Base-by-base conservation (phyloP, 495 filamentous ascomycete species). In the Parathielavia hyrcaniae region DNA sequence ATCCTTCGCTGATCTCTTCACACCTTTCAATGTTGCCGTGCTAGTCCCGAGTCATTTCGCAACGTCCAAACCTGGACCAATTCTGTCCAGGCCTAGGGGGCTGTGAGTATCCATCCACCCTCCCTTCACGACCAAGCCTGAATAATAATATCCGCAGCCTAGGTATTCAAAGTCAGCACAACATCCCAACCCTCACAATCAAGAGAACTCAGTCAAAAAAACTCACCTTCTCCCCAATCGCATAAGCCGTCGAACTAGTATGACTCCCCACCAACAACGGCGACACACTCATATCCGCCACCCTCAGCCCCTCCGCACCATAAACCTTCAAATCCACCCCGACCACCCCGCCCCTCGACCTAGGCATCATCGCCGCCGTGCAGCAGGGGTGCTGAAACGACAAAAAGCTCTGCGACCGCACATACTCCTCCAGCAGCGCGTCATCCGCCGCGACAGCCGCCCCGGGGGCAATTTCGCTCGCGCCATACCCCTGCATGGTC, bases 321-420 rank as follows among this genome's bases (percentile, higher is more conserved):
- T 76, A 73, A 1, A 77, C 75, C 53, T 63, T 68, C 12, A 76
- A 57, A n/a, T 60, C 61, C 41, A 66, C 50, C 19, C 70, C 69
- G 12, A 77, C 74, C 2, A 77, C 73, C 6, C 82, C 82, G 16
- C 81, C 80, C 1, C 73, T 63, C 32, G 71, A 66, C 49, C 67
- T 69, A 0, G 81, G 81, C 67, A 83, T 63, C 80, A 82, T 81
- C 1, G 77, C 75, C 35, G 75, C 74, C 2, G 81, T 83, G 36
- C 79, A 77, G 51, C 63, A 68, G 7, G 66, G 66, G 48, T 68
- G 66, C 54, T 50, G 34, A 23, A 62, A 68, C 20, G 51, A 58
- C 26, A 57, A 17, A 5, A 19, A 53, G 14, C 35, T 38, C 20
- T 58, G 19, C 30, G 13, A 0, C 1, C 53, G 47, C 40, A 65